Evolutionary conservation across 2,329 filamentous ascomycete species (phyloP).

Genomic region (Claviceps humidiphila): DNA sequence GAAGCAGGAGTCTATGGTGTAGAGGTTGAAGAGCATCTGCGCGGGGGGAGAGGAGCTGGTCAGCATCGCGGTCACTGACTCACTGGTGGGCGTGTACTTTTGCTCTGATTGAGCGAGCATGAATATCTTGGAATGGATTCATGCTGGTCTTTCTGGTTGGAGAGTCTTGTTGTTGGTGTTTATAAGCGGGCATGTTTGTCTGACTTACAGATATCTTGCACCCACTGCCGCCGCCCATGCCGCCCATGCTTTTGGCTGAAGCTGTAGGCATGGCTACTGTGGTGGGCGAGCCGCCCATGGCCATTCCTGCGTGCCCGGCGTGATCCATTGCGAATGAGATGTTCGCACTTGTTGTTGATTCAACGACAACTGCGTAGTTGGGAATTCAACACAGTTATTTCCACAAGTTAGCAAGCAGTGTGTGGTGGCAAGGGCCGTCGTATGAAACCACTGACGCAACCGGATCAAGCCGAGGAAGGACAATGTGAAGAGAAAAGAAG

Average conservation of each 20-base stretch:
- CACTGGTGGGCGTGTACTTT: too few relatives aligned
- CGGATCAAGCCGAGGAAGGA: background rate
- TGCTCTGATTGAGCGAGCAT: too few relatives aligned
- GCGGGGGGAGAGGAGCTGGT: background rate
- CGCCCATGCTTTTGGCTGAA: constrained; percentile 7
- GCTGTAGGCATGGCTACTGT: constrained; percentile 7
- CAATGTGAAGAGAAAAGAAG: background rate
- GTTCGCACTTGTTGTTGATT: too few relatives aligned
- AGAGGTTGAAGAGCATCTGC: constrained; percentile 73
- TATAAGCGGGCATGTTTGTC: too few relatives aligned
- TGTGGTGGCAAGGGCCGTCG: too few relatives aligned
- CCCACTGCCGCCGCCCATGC: constrained; percentile 14
- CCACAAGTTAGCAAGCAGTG: too few relatives aligned
- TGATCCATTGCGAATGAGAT: constrained; percentile 6
- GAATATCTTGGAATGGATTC: background rate
- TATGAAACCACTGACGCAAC: background rate
- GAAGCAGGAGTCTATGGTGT: constrained; percentile 59
- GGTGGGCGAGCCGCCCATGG: background rate
- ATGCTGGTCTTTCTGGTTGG: background rate
- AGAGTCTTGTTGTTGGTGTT: too few relatives aligned
- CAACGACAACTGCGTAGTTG: too few relatives aligned
- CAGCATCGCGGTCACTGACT: background rate
- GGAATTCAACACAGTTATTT: too few relatives aligned
- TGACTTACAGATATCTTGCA: constrained; percentile 27
- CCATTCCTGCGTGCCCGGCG: constrained; percentile 8